phyloP scores from a whole-genome alignment of 1,284 basidiomycete genomes.

The Chondrostereum purpureum region DNA sequence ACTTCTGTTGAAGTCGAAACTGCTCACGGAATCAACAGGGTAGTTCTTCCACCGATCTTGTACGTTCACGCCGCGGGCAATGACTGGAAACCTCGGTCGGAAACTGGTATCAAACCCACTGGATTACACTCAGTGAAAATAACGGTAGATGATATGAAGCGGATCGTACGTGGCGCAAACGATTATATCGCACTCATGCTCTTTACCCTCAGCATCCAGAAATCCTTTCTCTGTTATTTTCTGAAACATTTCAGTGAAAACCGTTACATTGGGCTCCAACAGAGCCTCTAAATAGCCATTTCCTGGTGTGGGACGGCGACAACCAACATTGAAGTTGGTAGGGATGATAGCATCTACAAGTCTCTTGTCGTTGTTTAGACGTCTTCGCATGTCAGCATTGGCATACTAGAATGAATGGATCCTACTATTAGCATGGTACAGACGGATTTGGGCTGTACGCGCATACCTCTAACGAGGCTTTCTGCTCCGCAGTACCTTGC shows the following conservation, averaged over 20 bases:
- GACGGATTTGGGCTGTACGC: neutral
- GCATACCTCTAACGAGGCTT: constrained; percentile 16
- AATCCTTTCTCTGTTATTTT: constrained; percentile 18
- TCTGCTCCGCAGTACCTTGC: constrained; percentile 18
- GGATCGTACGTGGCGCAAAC: constrained; percentile 18
- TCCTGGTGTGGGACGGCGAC: constrained; percentile 19
- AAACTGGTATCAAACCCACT: constrained; percentile 21
- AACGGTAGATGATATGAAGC: too few relatives aligned
- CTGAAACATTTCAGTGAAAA: constrained; percentile 19
- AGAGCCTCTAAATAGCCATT: constrained; percentile 20
- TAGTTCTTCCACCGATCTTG: constrained; percentile 19
- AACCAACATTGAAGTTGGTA: constrained; percentile 17
- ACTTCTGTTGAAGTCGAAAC: neutral
- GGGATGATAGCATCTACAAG: constrained; percentile 18
- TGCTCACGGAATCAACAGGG: constrained; percentile 17
- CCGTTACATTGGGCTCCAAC: constrained; percentile 17
- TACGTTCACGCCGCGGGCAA: constrained; percentile 16
- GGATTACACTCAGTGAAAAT: neutral
- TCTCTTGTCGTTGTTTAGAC: constrained; percentile 14
- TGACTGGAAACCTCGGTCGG: constrained; percentile 14
- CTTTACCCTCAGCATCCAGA: constrained; percentile 17
- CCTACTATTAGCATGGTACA: neutral
- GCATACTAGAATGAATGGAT: constrained; percentile 14
- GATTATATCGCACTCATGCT: constrained; percentile 18
- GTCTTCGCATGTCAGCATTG: constrained; percentile 16